These are phyloP conservation scores for Cyberlindnera mrakii DNA, from an alignment of 805 yeast species.

Conservation along the genomic window DNA sequence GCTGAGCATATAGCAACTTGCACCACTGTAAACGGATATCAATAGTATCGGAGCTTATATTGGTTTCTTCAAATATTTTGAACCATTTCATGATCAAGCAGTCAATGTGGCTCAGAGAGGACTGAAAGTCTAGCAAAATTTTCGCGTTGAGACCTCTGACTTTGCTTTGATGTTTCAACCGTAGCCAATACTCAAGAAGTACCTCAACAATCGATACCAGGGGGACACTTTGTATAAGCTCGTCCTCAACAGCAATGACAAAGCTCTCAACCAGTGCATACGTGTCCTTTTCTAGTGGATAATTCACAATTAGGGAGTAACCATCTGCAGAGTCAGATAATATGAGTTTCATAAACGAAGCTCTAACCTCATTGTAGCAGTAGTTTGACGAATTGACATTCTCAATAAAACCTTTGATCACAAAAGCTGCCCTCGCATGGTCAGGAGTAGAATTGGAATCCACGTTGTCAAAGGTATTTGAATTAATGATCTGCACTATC, in stretches of 20 bases:
- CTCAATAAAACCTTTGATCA: constrained; percentile 9
- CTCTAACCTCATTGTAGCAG: constrained; percentile 35
- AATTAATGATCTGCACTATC: constrained; percentile 26
- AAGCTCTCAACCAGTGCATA: constrained; percentile 10
- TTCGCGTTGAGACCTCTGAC: constrained; percentile 18
- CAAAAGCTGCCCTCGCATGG: too few relatives aligned
- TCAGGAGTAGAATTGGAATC: background rate
- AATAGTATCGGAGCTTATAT: constrained; percentile 6
- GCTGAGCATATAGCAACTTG: constrained; percentile 37
- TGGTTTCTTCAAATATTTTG: constrained; percentile 7
- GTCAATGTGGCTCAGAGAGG: constrained; percentile 33
- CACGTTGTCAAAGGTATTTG: constrained; percentile 22
- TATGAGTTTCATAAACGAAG: constrained; percentile 24
- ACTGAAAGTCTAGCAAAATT: constrained; percentile 24
- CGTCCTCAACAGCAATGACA: constrained; percentile 21
- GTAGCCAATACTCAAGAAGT: constrained; percentile 36
- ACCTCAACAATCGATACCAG: constrained; percentile 38
- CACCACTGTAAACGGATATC: constrained; percentile 43
- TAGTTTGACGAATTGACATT: constrained; percentile 20
- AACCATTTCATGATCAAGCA: constrained; percentile 47
- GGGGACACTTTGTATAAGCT: background rate
- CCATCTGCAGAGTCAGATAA: constrained; percentile 12
- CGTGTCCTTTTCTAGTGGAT: constrained; percentile 30
- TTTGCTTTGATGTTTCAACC: constrained; percentile 21
- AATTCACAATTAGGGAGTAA: constrained; percentile 30